Evolutionary conservation across 106 monocot species (phyloP), one percentile per base, ranked within the genome.

Genomic region (Dendrobium nobile): DNA sequence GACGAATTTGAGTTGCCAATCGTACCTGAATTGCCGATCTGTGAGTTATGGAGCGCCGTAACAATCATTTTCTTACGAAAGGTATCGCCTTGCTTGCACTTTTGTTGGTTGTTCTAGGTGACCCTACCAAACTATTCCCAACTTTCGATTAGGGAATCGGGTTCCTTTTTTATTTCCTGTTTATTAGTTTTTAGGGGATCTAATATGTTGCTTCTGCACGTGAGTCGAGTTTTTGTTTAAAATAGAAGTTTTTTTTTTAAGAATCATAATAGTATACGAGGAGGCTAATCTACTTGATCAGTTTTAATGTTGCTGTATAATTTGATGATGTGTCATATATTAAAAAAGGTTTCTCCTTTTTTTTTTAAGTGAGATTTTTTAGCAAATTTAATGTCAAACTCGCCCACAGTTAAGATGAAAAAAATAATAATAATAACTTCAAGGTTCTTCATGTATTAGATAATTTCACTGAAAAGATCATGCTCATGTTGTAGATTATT

Each of bases 11-110:
- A 85, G 83, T 56, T 82, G 77, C 77, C 81, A 83, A 75, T 75
- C 86, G 77, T 73, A 73, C 67, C 75, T 79, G 28, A 59, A 79
- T 41, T 51, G 45, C 40, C 80, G 51, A 33, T 67, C 18, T 27
- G n/a, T n/a, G 74, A 77, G 59, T 11, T 68, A 89, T 91, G 91
- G 85, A 87, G 85, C 85, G 84, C 73, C 76, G 85, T 84, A 78
- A 77, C 51, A 68, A 51, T 75, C 55, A 82, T 64, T 51, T 82
- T 41, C 40, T 24, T 44, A 67, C 81, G 10, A 70, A 82, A 84
- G 84, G 84, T 82, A 79, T 17, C 16, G 40, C 33, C 15, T 15
- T 37, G 72, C 51, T 51, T 13, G 51, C 51, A 51, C 51, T 51
- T 51, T 72, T 37, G 9, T 15, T 33, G 7, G 27, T 72, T 18